Conservation (phyloP, 1,139 yeast genomes). For the Yamadazyma conglobata region DNA sequence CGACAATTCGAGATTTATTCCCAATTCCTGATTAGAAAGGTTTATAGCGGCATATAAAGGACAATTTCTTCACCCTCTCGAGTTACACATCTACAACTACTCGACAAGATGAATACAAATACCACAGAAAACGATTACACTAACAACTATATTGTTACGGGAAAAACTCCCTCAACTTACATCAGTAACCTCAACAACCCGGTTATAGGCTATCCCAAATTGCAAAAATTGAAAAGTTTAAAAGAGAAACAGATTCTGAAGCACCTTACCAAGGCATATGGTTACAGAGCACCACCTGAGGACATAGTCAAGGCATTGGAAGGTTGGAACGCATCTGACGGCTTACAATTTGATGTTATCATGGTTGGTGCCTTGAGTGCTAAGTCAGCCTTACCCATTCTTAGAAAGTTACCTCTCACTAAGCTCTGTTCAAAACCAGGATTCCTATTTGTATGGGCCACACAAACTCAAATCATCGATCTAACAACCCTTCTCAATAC, state of each 20-base stretch:
- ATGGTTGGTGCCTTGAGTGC: constrained; percentile 80
- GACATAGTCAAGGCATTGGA: constrained; percentile 55
- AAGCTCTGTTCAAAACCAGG: constrained; percentile 82
- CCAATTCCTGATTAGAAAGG: no score
- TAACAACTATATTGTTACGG: constrained; percentile 63
- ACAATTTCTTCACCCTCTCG: no score
- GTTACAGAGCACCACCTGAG: constrained; percentile 51
- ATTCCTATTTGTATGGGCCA: constrained; percentile 81
- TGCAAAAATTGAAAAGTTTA: constrained; percentile 61
- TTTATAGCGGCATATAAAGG: no score
- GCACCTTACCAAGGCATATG: constrained; percentile 63
- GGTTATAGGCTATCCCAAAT: constrained; percentile 81
- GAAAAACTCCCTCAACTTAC: constrained; percentile 53
- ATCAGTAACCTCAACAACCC: constrained; percentile 65
- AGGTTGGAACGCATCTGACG: constrained; percentile 55
- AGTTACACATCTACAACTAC: neutral
- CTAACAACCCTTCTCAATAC: constrained; percentile 55
- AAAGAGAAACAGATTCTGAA: constrained; percentile 48
- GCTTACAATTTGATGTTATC: constrained; percentile 76
- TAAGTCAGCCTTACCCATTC: constrained; percentile 61
- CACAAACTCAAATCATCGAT: constrained; percentile 66
- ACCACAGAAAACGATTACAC: constrained; percentile 59
- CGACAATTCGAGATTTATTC: no score
- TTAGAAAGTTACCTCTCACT: constrained; percentile 66
- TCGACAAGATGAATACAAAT: neutral